phyloP scores from a whole-genome alignment of 2,329 filamentous ascomycete genomes.

The Allantophomopsis lycopodina region DNA sequence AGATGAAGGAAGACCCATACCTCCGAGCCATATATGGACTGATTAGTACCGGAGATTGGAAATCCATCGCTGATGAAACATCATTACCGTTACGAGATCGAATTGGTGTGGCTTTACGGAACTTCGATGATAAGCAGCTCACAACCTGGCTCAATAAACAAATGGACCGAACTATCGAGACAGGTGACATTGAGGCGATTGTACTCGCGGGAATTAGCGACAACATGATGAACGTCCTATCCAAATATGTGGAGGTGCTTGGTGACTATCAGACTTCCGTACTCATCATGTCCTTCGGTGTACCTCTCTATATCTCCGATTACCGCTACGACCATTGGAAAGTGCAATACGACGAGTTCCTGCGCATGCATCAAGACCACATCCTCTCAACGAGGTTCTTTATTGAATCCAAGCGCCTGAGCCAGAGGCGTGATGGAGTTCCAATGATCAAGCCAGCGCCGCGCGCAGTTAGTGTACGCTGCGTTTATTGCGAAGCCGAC shows the following conservation, averaged over 20 bases:
- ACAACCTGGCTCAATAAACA: slow-evolving; percentile 56
- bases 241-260: slow-evolving; percentile 62
- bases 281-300: slow-evolving; percentile 59
- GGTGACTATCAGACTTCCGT: slow-evolving; percentile 70
- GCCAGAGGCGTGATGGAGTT: slow-evolving; percentile 44
- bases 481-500: slow-evolving; percentile 60
- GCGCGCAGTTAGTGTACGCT: slow-evolving; percentile 61
- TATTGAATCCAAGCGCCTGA: slow-evolving; percentile 59
- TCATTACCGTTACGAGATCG: slow-evolving; percentile 65
- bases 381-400: slow-evolving; percentile 66
- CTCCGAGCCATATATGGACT: slow-evolving; percentile 67
- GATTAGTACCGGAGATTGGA: slow-evolving; percentile 67
- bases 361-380: slow-evolving; percentile 61
- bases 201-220: slow-evolving; percentile 68
- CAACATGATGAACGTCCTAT: slow-evolving; percentile 58
- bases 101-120: slow-evolving; percentile 56
- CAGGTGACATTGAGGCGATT: slow-evolving; percentile 65
- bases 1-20: slow-evolving; percentile 57
- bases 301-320: slow-evolving; percentile 66
- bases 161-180: slow-evolving; percentile 42
- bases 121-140: slow-evolving; percentile 47
- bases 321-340: slow-evolving; percentile 64
- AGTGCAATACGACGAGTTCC: slow-evolving; percentile 54
- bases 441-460: slow-evolving; percentile 51
- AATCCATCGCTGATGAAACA: slow-evolving; percentile 55